Base-by-base conservation (phyloP, 352 stramenopile genomes). In the Globisporangium rhizosaccharum region DNA sequence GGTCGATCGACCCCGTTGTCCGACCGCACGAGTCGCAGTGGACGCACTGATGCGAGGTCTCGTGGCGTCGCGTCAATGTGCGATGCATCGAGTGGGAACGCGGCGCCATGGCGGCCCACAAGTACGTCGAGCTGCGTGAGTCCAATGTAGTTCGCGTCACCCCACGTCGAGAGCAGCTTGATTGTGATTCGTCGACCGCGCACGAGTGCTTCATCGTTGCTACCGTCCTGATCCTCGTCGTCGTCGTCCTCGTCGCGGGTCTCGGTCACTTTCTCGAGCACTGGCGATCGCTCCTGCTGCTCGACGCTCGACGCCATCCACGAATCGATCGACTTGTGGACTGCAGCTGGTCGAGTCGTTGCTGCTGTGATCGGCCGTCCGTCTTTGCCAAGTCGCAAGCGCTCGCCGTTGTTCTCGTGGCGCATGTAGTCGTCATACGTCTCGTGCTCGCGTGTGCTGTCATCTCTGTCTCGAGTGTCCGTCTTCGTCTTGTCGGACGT, bases 101-200 rank as follows among this genome's bases (percentile, higher is more conserved):
- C 62, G 8, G 56, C 70, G 0, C 71, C 81, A 8, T 71, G 61
- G 14, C 65, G 71, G 0, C 81, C 79, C 2, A 88, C 69, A 1
- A 90, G 64, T 0, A 94, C 79, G 30, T 85, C 71, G 3, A 96
- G 44, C 57, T 93, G 75, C 1, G 82, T 94, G 23, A 96, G 62
- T 0, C 87, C 87, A n/a, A 96, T 76, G 58, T 96, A 96, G 59
- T 92, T 85, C 4, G 51, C 53, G 56, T 96, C 87, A 1, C 86
- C 87, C 82, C 86, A 95, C 2, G 87, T 90, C 44, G 53, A 78
- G 11, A 80, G 57, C 23, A 94, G 51, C 10, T 76, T 66, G 30
- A 96, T 62, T 17, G 66, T 71, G 10, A 96, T 60, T 5, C 64
- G 55, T 8, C 82, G 76, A 5, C 82, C 87, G 39, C 70, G 66